Conservation (phyloP, 2,329 filamentous ascomycete species). For the Lizonia empirigonia region DNA sequence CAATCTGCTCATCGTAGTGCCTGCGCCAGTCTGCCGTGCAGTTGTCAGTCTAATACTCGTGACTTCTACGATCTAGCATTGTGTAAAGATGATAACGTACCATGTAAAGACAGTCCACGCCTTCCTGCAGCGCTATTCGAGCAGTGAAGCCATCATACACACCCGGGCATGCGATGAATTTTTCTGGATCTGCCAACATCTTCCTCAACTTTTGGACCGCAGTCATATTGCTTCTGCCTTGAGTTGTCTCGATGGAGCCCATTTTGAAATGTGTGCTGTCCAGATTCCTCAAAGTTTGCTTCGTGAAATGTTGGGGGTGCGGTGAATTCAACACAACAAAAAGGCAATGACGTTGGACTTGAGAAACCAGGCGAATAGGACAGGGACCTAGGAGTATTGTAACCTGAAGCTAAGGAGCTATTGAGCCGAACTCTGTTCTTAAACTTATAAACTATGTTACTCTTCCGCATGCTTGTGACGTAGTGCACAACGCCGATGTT, state of each 20-base stretch:
- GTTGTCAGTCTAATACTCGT: not conserved
- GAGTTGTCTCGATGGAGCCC: conserved; percentile 10
- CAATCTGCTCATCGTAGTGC: conserved; percentile 64
- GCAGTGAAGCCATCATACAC: conserved; percentile 73
- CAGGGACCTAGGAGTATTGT: not conserved
- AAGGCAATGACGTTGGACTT: not conserved
- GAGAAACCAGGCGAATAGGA: not conserved
- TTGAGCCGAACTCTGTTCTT: conserved; percentile 2
- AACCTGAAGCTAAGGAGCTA: not conserved
- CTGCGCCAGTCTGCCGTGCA: conserved; percentile 62
- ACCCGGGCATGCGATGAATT: conserved; percentile 63
- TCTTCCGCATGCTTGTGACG: conserved; percentile 29
- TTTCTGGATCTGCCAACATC: conserved; percentile 39
- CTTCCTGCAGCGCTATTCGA: conserved; percentile 65
- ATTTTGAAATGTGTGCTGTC: conserved; percentile 4
- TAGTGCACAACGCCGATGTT: conserved; percentile 30
- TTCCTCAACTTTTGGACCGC: conserved; percentile 40
- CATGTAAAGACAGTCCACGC: conserved; percentile 72
- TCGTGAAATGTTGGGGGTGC: not conserved
- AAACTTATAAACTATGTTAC: conserved; percentile 1
- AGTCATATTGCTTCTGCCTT: conserved; percentile 22
- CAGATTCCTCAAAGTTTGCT: not conserved
- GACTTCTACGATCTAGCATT: not conserved
- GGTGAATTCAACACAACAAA: conserved; percentile 6
- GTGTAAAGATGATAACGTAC: conserved; percentile 46